phyloP scores from a whole-genome alignment of 176 grass and related monocot genomes.

The Elymus sibiricus region DNA sequence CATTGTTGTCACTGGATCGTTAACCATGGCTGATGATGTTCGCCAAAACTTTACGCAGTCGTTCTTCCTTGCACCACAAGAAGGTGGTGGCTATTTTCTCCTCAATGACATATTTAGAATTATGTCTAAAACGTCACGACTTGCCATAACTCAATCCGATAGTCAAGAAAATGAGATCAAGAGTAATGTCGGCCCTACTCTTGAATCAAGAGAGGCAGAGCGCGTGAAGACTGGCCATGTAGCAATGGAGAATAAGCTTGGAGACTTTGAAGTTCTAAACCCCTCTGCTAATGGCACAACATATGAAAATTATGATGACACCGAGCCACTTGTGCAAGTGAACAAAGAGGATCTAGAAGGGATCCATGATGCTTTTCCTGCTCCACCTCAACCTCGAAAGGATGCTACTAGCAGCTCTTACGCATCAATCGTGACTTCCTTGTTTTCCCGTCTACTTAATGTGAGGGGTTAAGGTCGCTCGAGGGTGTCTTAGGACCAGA shows the following conservation, averaged over 20 bases:
- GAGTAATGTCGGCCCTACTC: constrained; percentile 9
- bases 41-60: constrained; percentile 63
- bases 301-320: constrained; percentile 6
- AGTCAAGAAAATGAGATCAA: constrained; percentile 42
- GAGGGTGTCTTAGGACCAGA: neutral
- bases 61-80: constrained; percentile 87
- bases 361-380: constrained; percentile 9
- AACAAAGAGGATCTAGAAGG: constrained; percentile 36
- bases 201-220: constrained; percentile 28
- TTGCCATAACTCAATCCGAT: neutral
- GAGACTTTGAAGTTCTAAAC: neutral
- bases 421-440: constrained; percentile 77
- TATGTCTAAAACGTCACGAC: constrained; percentile 21
- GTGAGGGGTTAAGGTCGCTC: neutral
- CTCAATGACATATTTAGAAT: constrained; percentile 83
- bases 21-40: constrained; percentile 42
- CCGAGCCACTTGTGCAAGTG: constrained; percentile 12
- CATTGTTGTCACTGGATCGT: constrained; percentile 69
- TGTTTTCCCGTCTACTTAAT: neutral
- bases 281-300: neutral
- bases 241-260: neutral
- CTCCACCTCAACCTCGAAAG: constrained; percentile 33
- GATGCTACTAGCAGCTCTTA: constrained; percentile 73
- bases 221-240: neutral
- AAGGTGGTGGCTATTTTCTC: constrained; percentile 80